Evolutionary conservation across 352 stramenopile genomes (phyloP).

Genomic region (Pythium apleroticum): DNA sequence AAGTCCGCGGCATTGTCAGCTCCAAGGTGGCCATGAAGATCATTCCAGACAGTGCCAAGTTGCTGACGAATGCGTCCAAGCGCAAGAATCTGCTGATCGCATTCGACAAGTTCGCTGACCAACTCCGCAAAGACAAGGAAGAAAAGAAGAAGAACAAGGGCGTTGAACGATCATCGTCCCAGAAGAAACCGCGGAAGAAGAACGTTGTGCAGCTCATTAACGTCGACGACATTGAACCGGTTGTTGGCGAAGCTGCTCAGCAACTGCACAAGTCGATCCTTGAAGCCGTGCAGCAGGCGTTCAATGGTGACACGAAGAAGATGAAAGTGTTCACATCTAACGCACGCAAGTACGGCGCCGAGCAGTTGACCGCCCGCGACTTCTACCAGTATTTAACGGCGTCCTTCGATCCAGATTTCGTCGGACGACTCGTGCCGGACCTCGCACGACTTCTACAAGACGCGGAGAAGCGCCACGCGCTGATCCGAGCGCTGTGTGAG

Average conservation of each 20-base stretch:
- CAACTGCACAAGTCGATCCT: constrained; percentile 85
- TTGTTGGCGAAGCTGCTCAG: constrained; percentile 79
- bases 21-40: constrained; percentile 75
- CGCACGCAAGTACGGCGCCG: constrained; percentile 81
- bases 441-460: constrained; percentile 83
- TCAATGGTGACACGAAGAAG: constrained; percentile 74
- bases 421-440: constrained; percentile 80
- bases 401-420: constrained; percentile 87
- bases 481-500: constrained; percentile 83
- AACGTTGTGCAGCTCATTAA: constrained; percentile 44
- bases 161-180: constrained; percentile 29
- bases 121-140: constrained; percentile 76
- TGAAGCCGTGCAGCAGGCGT: constrained; percentile 70
- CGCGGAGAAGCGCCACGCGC: constrained; percentile 78
- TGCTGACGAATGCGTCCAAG: constrained; percentile 61
- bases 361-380: constrained; percentile 84
- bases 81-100: constrained; percentile 49
- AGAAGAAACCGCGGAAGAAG: constrained; percentile 40
- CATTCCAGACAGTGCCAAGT: constrained; percentile 69
- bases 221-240: constrained; percentile 79
- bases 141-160: constrained; percentile 59
- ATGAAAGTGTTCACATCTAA: constrained; percentile 87
- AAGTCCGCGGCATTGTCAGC: constrained; percentile 65
- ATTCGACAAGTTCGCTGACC: constrained; percentile 62
- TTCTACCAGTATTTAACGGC: constrained; percentile 90